Base-by-base conservation (phyloP, 805 yeast species). In the Kodamaea neixiangensis region DNA sequence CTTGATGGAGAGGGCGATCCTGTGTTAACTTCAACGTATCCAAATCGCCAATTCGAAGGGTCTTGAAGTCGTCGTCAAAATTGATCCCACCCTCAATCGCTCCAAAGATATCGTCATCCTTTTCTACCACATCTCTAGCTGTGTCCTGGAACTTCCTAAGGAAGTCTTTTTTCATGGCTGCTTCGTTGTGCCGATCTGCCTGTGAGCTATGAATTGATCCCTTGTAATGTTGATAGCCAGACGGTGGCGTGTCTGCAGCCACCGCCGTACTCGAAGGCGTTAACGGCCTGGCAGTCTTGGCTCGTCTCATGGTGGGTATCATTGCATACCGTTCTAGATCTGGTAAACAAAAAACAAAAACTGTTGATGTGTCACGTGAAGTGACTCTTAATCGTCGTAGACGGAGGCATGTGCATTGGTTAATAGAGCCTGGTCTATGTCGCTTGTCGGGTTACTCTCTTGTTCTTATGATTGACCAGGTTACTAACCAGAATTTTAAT, bases 41-140 rank as follows among this genome's bases (percentile, higher is more conserved):
- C 9, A 48, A 9, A 13, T 55, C 53, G 17, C 48, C 52, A 9
- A 61, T 48, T 38, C 60, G 58, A 15, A 67, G 48, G 13, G 68
- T 66, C 39, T 61, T 59, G 55, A 66, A 66, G 17, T 65, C 68
- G 25, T 62, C 65, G 17, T 62, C 68, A 13, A 65, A 50, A 21
- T 49, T 57, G 37, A 55, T 50, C 14, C 52, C 56, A 5, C 58
- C 64, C 46, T 57, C 58, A 15, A 49, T 58, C n/a, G 61, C 56
- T 10, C 67, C 69, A 55, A 67, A 63, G 11, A 65, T 62, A 40
- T 65, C 70, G 22, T 55, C 56, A n/a, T 55, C 60, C 17, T 46
- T 51, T 5, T 49, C 53, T 31, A n/a, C 42, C 14, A 40, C 21
- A 11, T 34, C 53, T 13, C 21, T 37, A 10, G 41, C 41, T 3